A percentile compares a stretch with the other conserved stretches of the same genome.
phyloP scores from a whole-genome alignment of 2,329 filamentous ascomycete genomes.

The Aureobasidium leucospermi region DNA sequence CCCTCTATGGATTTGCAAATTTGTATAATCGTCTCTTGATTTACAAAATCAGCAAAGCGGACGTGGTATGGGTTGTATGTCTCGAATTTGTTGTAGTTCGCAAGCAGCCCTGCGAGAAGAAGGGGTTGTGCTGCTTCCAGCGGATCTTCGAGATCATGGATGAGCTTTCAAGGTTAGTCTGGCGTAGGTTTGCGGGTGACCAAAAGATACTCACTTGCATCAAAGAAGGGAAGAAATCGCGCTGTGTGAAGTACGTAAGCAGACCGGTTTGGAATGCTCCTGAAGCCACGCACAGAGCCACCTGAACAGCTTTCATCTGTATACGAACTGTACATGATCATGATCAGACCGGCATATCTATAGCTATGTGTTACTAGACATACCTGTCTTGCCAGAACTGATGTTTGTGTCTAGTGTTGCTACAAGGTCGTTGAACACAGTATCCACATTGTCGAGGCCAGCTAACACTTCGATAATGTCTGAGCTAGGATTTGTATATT shows the following conservation, averaged over 20 bases:
- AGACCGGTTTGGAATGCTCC: conserved; percentile 95
- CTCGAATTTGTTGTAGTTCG: conserved; percentile 99
- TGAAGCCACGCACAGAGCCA: conserved; percentile 75
- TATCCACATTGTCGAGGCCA: conserved; percentile 81
- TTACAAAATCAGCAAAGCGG: conserved; percentile 89
- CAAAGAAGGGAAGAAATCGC: conserved; percentile 85
- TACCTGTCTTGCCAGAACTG: conserved; percentile 64
- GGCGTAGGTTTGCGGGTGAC: background rate
- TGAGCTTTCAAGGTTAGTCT: conserved; percentile 48
- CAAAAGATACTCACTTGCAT: conserved; percentile 65
- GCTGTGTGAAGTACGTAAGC: conserved; percentile 88
- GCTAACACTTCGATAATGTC: conserved; percentile 88
- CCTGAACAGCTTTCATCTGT: conserved; percentile 71
- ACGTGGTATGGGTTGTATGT: conserved; percentile 94
- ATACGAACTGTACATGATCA: conserved; percentile 52
- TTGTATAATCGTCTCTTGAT: conserved; percentile 77
- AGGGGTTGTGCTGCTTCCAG: conserved; percentile 62
- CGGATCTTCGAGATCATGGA: conserved; percentile 67
- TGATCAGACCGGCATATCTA: too few relatives aligned
- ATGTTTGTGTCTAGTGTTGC: conserved; percentile 75
- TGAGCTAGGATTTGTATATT: conserved; percentile 89
- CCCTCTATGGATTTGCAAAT: conserved; percentile 70
- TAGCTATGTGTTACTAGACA: conserved; percentile 25
- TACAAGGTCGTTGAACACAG: conserved; percentile 82
- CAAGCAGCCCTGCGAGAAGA: conserved; percentile 73